Base-by-base conservation (phyloP, 2,329 filamentous ascomycete genomes). In the Aspergillus ochraceoroseus region DNA sequence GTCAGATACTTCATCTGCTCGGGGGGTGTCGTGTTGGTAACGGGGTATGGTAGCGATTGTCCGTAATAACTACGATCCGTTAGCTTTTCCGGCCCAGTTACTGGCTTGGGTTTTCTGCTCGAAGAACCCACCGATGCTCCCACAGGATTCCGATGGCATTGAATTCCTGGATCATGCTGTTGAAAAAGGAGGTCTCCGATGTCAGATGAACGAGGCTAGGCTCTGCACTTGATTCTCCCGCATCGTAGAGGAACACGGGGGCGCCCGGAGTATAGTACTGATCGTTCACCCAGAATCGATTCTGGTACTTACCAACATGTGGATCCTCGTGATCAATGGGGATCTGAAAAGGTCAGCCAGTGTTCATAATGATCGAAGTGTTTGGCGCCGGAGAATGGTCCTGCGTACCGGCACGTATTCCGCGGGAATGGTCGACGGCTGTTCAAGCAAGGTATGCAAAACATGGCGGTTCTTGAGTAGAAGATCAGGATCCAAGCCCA, bases 221-320 rank as follows among this genome's bases (percentile, higher is more conserved):
- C 26, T 66, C 62, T 3, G 61, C 70, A 22, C 53, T 57, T 1
- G 64, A 60, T 49, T 75, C 73, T 25, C 73, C 73, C 5, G 61
- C 63, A 50, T 75, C 68, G 48, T 70, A 73, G 5, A 73, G 50
- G 44, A 70, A 69, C 0, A 75, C 64, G 1, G 72, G 75, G 0
- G 74, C 74, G 12, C 75, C 74, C 8, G 73, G 64, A 46, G 72
- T 68, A 52, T 77, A 78, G 55, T 76, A 75, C 0, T 68, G 67
- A 4, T 66, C 62, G 46, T 74, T 74, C 31, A 76, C 72, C 52
- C 72, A 76, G 53, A 75, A 79, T 32, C 73, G 67, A 55, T 77
- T 74, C 34, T 66, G 65, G 53, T 77, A 78, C 1, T 73, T 78
- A 12, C 62, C 70, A 42, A 68, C 66, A 8, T 64, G 54, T 6